Conservation (phyloP, 345 rosid genomes). For the Arabidopsis suecica region DNA sequence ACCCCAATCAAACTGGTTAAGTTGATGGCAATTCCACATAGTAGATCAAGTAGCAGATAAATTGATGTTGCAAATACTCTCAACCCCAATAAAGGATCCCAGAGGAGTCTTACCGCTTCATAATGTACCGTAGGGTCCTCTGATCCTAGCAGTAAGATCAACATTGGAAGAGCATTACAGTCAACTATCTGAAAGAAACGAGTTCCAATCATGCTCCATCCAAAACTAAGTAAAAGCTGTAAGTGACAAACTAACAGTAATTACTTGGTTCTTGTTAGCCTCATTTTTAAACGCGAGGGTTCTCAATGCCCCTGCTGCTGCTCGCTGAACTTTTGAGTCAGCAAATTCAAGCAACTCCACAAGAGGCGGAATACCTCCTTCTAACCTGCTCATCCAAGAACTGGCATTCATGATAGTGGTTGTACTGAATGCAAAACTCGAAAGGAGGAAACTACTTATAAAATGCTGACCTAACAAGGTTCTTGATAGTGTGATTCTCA, state of each 20-base stretch:
- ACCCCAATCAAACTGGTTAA: conserved; percentile 29
- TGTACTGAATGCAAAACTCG: conserved; percentile 13
- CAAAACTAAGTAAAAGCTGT: conserved; percentile 25
- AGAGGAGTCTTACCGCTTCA: conserved; percentile 67
- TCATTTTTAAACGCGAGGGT: conserved; percentile 96
- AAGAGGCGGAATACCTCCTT: conserved; percentile 93
- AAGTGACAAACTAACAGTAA: background rate
- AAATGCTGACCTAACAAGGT: conserved; percentile 81
- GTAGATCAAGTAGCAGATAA: conserved; percentile 18
- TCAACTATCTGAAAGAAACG: conserved; percentile 69
- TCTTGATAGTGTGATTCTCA: conserved; percentile 89
- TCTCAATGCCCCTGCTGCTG: conserved; percentile 71
- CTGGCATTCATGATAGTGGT: conserved; percentile 28
- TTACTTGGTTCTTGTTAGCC: conserved; percentile 89
- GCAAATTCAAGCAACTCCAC: conserved; percentile 86
- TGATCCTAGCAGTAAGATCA: conserved; percentile 86
- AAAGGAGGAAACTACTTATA: conserved; percentile 12
- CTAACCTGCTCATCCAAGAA: conserved; percentile 60
- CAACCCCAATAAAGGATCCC: conserved; percentile 23
- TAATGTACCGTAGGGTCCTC: conserved; percentile 96
- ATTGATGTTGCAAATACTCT: background rate
- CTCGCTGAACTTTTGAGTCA: conserved; percentile 91
- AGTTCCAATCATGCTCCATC: conserved; percentile 12
- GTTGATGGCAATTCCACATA: background rate
- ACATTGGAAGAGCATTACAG: conserved; percentile 87